phyloP scores from a whole-genome alignment of 23 red algal species.

The Gracilaria gracilis region DNA sequence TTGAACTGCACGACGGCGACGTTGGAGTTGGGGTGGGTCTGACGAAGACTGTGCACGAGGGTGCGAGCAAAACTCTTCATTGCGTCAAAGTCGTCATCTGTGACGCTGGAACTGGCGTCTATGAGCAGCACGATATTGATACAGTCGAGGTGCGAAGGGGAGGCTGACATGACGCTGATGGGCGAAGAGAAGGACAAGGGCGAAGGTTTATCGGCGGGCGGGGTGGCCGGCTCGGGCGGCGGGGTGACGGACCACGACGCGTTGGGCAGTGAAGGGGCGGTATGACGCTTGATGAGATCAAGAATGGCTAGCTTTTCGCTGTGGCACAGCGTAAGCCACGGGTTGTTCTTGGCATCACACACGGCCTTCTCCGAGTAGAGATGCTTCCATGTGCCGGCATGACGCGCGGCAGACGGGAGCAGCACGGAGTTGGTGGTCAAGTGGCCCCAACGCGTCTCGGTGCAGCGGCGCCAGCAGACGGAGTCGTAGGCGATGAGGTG shows the following conservation, averaged over 20 bases:
- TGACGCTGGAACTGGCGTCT: slow-evolving; percentile 86
- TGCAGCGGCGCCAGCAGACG: slow-evolving; percentile 70
- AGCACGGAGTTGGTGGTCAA: slow-evolving; percentile 75
- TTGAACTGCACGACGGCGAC: slow-evolving; percentile 93
- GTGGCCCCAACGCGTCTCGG: slow-evolving; percentile 67
- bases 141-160: not conserved
- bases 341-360: slow-evolving; percentile 52
- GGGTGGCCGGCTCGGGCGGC: slow-evolving; percentile 23
- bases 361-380: slow-evolving; percentile 85
- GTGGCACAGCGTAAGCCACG: slow-evolving; percentile 72
- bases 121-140: slow-evolving; percentile 79
- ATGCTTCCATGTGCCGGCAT: slow-evolving; percentile 88
- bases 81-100: slow-evolving; percentile 87
- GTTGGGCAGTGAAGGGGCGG: not conserved
- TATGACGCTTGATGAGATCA: slow-evolving; percentile 76
- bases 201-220: slow-evolving; percentile 22
- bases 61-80: slow-evolving; percentile 85
- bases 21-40: slow-evolving; percentile 54
- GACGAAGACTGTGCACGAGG: slow-evolving; percentile 68
- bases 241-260: slow-evolving; percentile 11
- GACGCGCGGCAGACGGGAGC: slow-evolving; percentile 68
- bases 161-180: slow-evolving; percentile 63
- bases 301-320: slow-evolving; percentile 81
- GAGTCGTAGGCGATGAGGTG: slow-evolving; percentile 77
- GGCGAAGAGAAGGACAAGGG: slow-evolving; percentile 50